Evolutionary conservation across 768 basidiomycete genomes (phyloP).

Genomic region (Termitomyces sp.): DNA sequence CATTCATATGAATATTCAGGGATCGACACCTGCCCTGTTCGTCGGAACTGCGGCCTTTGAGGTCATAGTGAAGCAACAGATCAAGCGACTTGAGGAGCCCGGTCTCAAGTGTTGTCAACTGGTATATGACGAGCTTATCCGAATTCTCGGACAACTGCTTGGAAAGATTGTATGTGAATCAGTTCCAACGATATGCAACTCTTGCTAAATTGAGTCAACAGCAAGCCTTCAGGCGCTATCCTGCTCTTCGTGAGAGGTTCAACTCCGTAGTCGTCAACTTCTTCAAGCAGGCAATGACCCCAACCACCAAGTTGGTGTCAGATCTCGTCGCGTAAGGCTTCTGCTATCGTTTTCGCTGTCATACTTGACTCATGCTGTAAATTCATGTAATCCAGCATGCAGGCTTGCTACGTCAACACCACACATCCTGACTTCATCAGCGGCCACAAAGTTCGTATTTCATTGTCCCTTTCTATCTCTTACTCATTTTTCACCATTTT

Average conservation of each 20-base stretch:
- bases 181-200: background rate
- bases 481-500: background rate
- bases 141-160: conserved; percentile 91
- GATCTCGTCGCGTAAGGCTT: conserved; percentile 83
- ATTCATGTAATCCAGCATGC: conserved; percentile 60
- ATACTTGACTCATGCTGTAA: background rate
- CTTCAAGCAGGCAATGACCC: conserved; percentile 91
- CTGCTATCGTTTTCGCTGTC: background rate
- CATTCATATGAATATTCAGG: conserved; percentile 38
- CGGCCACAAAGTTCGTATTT: conserved; percentile 71
- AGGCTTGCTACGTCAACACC: conserved; percentile 98
- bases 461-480: conserved; percentile 2
- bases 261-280: conserved; percentile 95
- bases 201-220: conserved; percentile 26
- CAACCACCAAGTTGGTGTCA: conserved; percentile 90
- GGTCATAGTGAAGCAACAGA: conserved; percentile 98
- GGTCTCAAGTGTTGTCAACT: conserved; percentile 90
- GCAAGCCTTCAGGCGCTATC: conserved; percentile 96
- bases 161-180: conserved; percentile 64
- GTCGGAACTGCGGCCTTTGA: conserved; percentile 98
- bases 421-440: conserved; percentile 98
- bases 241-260: conserved; percentile 94
- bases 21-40: conserved; percentile 94
- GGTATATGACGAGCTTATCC: conserved; percentile 96
- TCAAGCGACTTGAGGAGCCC: conserved; percentile 94